Conservation (phyloP, 148 eudicot species). For the Beta vulgaris region DNA sequence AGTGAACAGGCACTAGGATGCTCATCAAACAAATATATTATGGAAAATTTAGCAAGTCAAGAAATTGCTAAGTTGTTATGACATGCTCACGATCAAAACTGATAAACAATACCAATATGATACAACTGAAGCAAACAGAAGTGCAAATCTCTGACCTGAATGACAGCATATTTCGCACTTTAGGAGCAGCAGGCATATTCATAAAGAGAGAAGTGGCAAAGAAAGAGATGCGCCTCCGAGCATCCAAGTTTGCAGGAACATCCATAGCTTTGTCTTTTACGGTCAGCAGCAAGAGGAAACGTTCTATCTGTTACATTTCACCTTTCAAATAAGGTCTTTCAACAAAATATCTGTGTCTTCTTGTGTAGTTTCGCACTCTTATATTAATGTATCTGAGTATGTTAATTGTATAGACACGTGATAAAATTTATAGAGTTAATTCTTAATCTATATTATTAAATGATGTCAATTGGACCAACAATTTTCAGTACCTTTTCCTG, state of each 20-base stretch:
- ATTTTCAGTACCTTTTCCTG: not conserved
- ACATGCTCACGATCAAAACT: not conserved
- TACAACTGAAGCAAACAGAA: conserved; percentile 11
- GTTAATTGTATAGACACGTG: too few species aligned
- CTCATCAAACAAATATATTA: not conserved
- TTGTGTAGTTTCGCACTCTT: not conserved
- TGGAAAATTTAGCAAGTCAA: not conserved
- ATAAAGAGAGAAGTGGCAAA: conserved; percentile 93
- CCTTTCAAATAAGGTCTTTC: conserved; percentile 16
- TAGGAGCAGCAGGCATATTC: conserved; percentile 93
- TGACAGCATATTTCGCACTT: conserved; percentile 91
- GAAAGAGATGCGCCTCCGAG: conserved; percentile 84
- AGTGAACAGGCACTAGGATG: not conserved
- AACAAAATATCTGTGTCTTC: not conserved
- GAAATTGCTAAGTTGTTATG: not conserved
- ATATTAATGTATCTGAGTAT: too few species aligned
- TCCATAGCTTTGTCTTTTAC: conserved; percentile 86
- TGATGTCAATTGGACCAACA: not conserved
- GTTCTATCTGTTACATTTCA: conserved; percentile 72
- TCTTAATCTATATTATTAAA: not conserved
- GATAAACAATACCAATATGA: not conserved
- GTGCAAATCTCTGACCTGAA: conserved; percentile 66
- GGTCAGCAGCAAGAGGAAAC: conserved; percentile 79
- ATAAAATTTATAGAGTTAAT: too few species aligned
- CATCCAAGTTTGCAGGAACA: conserved; percentile 84